phyloP scores from a whole-genome alignment of 495 filamentous ascomycete species.

The Aspergillus bertholletiae region DNA sequence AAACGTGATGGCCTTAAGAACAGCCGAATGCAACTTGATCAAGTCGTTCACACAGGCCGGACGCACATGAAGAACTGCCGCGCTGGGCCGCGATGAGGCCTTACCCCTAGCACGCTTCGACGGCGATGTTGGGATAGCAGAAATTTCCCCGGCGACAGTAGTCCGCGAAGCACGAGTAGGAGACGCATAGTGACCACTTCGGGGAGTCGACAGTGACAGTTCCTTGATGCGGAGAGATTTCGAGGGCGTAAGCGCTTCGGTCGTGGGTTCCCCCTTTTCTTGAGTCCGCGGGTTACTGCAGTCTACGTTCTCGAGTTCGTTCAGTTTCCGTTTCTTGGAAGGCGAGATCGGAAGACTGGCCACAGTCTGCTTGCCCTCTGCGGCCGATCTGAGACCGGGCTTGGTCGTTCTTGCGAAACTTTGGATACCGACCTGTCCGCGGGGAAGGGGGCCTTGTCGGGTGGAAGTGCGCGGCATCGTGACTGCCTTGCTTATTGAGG shows the following conservation, averaged over 20 bases:
- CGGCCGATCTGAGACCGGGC: constrained; percentile 25
- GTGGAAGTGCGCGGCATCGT: constrained; percentile 37
- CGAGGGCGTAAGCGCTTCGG: constrained; percentile 28
- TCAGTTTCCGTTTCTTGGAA: constrained; percentile 46
- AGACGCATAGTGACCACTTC: constrained; percentile 35
- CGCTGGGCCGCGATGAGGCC: neutral
- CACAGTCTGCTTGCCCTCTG: constrained; percentile 14
- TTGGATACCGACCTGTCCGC: constrained; percentile 34
- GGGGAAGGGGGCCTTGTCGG: constrained; percentile 28
- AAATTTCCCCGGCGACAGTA: constrained; percentile 7
- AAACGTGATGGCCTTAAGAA: constrained; percentile 37
- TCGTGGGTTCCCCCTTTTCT: neutral
- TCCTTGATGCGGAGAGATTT: constrained; percentile 39
- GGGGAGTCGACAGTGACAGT: constrained; percentile 35
- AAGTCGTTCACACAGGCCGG: constrained; percentile 33
- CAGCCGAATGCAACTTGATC: constrained; percentile 33
- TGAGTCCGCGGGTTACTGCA: constrained; percentile 1
- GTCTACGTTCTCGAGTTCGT: constrained; percentile 38
- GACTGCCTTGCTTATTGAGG: constrained; percentile 15
- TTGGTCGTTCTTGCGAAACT: constrained; percentile 43
- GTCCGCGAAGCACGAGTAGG: constrained; percentile 21
- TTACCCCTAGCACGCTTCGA: constrained; percentile 22
- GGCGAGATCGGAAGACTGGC: constrained; percentile 30
- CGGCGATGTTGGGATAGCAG: constrained; percentile 23
- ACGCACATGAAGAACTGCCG: constrained; percentile 16